Conservation (phyloP, 345 rosid genomes). For the Tarenaya hassleriana region DNA sequence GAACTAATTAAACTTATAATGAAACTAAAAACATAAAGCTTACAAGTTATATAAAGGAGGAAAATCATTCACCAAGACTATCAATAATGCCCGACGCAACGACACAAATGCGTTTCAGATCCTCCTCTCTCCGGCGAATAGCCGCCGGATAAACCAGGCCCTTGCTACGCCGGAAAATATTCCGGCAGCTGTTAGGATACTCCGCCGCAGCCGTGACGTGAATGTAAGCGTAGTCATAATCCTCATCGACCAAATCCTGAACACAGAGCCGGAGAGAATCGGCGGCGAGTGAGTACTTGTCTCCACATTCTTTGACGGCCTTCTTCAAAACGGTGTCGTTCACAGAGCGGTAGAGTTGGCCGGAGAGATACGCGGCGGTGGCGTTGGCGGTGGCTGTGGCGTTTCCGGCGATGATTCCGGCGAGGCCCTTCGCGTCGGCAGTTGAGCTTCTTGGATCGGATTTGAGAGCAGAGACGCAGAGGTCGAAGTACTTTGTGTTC, state of each 20-base stretch:
- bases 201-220: conserved; percentile 62
- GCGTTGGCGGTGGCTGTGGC: conserved; percentile 63
- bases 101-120: conserved; percentile 62
- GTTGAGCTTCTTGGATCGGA: conserved; percentile 49
- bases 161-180: conserved; percentile 41
- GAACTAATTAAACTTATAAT: neutral
- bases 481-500: conserved; percentile 53
- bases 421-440: conserved; percentile 61
- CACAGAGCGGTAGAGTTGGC: conserved; percentile 21
- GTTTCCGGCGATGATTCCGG: conserved; percentile 46
- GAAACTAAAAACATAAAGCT: neutral
- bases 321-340: conserved; percentile 32
- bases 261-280: conserved; percentile 47
- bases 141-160: conserved; percentile 51
- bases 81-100: conserved; percentile 61
- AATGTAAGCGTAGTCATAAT: conserved; percentile 65
- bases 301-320: conserved; percentile 54
- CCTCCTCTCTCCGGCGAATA: conserved; percentile 56
- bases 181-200: conserved; percentile 62
- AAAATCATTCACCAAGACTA: conserved; percentile 29
- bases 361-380: conserved; percentile 56
- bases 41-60: neutral
- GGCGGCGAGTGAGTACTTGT: conserved; percentile 50
- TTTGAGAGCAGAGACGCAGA: conserved; percentile 68
- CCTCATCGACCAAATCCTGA: conserved; percentile 44